Evolutionary conservation across 345 rosid species (phyloP), one percentile per base, ranked within the genome.

Genomic region (Eucalyptus caleyi): DNA sequence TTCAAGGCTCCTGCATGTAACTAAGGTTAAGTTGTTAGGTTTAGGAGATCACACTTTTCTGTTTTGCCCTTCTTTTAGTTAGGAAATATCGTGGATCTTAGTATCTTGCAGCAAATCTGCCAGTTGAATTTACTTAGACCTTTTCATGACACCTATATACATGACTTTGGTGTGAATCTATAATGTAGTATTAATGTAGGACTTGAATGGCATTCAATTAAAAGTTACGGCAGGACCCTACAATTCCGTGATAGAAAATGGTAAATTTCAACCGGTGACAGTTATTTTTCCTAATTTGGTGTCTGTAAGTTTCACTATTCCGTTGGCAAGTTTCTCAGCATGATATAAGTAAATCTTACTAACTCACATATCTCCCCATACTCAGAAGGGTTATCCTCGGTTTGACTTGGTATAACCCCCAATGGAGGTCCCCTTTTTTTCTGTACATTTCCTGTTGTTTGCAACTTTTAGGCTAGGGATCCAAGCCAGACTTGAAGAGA

Each of bases 1-100:
- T 95, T 94, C 88, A 90, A 92, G 49, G 97, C 95, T 26, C 94
- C 94, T 23, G 93, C 96, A 7, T 96, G 98, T 89, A 93, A 92
- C 91, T 93, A 89, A 87, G 85, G 9, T 72, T 19, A 37, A 72
- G 45, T 37, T 21, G 45, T 72, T 72, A 37, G 83, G 45, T 37
- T 37, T 72, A 37, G 45, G 27, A 37, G 83, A 72, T 72, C 45
- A 5, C 83, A 11, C 26, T 37, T 72, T 72, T 72, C 45, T 72
- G 45, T 72, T 72, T 72, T 72, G 27, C 45, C 45, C 83, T 72
- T 37, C 26, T 72, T 72, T 34, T 34, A 37, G 82, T 10, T 16
- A 37, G 82, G 82, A 72, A 34, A 34, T 72, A 72, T 37, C 83
- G 42, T 37, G 83, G 83, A 37, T 72, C 83, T 72, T 37, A 72